These are phyloP conservation scores for Calonectria henricotiae DNA, from an alignment of 2,329 filamentous ascomycete species.

Conservation along the genomic window DNA sequence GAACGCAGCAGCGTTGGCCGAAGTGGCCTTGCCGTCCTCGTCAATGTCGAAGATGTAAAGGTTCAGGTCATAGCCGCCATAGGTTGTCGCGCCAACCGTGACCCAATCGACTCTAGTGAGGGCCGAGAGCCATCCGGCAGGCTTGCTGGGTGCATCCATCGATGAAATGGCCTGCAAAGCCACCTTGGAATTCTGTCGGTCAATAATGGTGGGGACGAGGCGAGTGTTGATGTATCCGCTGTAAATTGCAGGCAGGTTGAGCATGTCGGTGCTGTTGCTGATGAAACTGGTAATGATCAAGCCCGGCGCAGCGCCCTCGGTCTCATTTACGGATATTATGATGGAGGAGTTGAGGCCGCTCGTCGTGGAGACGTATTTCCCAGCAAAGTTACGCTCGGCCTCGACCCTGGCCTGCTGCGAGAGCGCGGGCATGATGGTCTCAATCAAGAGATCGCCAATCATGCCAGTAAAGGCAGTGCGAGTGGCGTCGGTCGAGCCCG, in stretches of 20 bases:
- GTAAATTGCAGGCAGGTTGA: slow-evolving; percentile 9
- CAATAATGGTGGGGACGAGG: slow-evolving; percentile 1
- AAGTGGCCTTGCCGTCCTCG: slow-evolving; percentile 8
- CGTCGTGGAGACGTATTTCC: slow-evolving; percentile 28
- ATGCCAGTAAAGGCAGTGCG: slow-evolving; percentile 17
- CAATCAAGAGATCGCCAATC: slow-evolving; percentile 35
- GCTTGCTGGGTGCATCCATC: not conserved
- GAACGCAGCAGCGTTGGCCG: not conserved
- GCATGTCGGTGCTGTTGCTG: slow-evolving; percentile 43
- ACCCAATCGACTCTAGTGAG: not conserved
- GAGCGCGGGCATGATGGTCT: slow-evolving; percentile 35
- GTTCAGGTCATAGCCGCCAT: slow-evolving; percentile 15
- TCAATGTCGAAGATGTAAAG: slow-evolving; percentile 15
- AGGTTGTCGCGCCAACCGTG: not conserved
- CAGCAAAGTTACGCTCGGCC: slow-evolving; percentile 33
- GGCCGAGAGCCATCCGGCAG: not conserved
- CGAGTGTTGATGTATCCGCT: slow-evolving; percentile 14
- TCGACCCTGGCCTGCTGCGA: slow-evolving; percentile 31
- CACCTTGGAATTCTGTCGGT: slow-evolving; percentile 9
- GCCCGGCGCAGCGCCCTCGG: slow-evolving; percentile 20
- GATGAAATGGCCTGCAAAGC: not conserved
- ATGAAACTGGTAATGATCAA: slow-evolving; percentile 34
- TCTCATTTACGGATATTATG: slow-evolving; percentile 15
- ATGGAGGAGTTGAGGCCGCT: slow-evolving; percentile 15
- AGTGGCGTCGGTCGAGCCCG: slow-evolving; percentile 48